A percentile compares a stretch with the other conserved stretches of the same genome.
These are phyloP conservation scores for Nicotiana sylvestris DNA, from an alignment of 257 asterid genomes.

Conservation along the genomic window DNA sequence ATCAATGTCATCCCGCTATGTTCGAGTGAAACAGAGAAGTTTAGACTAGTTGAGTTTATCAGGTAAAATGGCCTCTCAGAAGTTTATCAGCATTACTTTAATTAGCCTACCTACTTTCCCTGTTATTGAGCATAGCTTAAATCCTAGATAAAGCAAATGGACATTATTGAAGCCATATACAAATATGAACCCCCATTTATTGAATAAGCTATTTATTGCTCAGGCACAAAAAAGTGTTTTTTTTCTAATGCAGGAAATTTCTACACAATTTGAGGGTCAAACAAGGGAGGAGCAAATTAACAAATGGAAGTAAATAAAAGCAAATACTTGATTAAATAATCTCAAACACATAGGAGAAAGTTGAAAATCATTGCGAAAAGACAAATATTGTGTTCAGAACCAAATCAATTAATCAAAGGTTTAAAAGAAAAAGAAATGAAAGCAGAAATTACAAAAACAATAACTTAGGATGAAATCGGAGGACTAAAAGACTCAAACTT, in stretches of 20 bases:
- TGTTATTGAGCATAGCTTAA: not conserved
- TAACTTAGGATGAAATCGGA: not conserved
- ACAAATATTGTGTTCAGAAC: not conserved
- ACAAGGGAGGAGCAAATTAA: not conserved
- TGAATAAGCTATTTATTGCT: not conserved
- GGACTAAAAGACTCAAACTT: not conserved
- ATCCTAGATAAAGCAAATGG: not conserved
- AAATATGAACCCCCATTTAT: not conserved
- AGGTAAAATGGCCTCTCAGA: not conserved
- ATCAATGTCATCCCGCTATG: not conserved
- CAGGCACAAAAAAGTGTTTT: not conserved
- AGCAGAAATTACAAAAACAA: not conserved
- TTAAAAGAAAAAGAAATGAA: not conserved
- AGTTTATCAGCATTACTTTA: not conserved
- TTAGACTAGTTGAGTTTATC: not conserved
- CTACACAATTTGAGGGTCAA: not conserved
- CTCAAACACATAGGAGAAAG: not conserved
- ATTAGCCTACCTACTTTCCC: not conserved
- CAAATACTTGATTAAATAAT: not conserved
- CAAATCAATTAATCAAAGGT: conserved; percentile 9
- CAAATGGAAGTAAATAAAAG: not conserved
- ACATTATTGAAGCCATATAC: not conserved
- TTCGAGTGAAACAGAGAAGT: not conserved
- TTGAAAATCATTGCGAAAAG: not conserved
- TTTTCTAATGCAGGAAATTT: not conserved